Evolutionary conservation across 2,329 filamentous ascomycete genomes (phyloP), one percentile per base, ranked within the genome.

Genomic region (Cladophialophora carrionii): DNA sequence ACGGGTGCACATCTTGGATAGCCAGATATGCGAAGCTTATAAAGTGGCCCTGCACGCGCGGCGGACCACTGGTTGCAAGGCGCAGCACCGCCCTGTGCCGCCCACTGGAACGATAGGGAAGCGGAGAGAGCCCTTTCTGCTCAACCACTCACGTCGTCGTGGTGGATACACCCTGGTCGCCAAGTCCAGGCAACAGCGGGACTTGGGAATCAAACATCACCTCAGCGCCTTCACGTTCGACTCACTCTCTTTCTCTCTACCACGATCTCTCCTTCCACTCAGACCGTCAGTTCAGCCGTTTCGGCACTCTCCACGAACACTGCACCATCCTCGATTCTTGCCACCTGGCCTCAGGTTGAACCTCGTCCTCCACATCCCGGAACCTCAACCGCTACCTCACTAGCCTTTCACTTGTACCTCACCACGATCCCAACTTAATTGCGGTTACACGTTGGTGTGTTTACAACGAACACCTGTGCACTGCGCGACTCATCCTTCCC

Each of bases 331-430:
- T 48, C 7, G 46, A 48, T 34, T 58, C 34, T 67, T 51, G 67
- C 67, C 67, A 69, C 67, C 51, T 69, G 67, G 64, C 67, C 67
- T 69, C 64, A 69, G 67, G 64, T 60, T 65, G 56, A 63, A 34
- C 12, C 56, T 49, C 37, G 17, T 5, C 22, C 43, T 57, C 63
- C 57, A 48, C 41, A 57, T 22, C 37, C 34, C 34, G 22, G 9
- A 17, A 43, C 31, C 32, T 34, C 10, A 12, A 29, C 17, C 52
- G 34, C 62, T 31, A 57, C 32, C 54, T 49, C 57, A 64, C 58
- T 52, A 54, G 29, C 22, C n/a, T 29, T 56, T 37, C 48, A 57
- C 31, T 57, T 49, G 22, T 12, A 63, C 59, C 41, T 57, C 41
- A 53, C 52, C n/a, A 49, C 57, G 56, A 22, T 52, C 55, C 37